Evolutionary conservation across 1,284 basidiomycete genomes (phyloP), one percentile per base, ranked within the genome.

Genomic region (Vanrija sp.): DNA sequence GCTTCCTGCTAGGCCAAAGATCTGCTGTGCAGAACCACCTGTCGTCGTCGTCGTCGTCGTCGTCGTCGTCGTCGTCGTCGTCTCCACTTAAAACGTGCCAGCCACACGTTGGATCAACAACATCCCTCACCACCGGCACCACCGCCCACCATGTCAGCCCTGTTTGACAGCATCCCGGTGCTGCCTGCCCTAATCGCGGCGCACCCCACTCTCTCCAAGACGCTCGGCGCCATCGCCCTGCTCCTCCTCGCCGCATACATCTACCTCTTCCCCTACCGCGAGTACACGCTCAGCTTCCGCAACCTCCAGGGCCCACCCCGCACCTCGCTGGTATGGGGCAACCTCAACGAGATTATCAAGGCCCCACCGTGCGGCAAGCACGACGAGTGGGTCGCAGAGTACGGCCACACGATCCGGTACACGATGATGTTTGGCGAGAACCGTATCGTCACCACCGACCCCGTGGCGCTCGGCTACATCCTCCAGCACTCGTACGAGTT

Each of bases 401-500:
- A 60, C 46, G 68, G 68, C 15, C 53, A 57, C 15, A 63, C 63
- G 15, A 46, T 61, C 40, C 60, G 65, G 21, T 66, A 66, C 48
- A 43, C 42, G 6, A 12, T 57, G 3, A 29, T 63, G 8, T 48
- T 56, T 6, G 60, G 67, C 15, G 29, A 52, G 6, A 58, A 54
- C 5, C 75, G 84, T 15, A 75, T 88, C 49, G 77, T 84, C 72
- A 83, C 83, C 18, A 80, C 80, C 44, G 86, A 88, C 70, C 81
- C 82, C 0, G 72, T 78, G 23, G 85, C 85, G 0, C 71, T 87
- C 21, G 78, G 80, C 3, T 80, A 86, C 58, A 82, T 88, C 51
- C 79, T 88, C 49, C 77, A 78, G 19, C 79, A 81, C 54, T 78
- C 82, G 1, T 84, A 87, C 65, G 78, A 82, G 38, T 87, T 84